Base-by-base conservation (phyloP, 1,284 basidiomycete species). In the Peniophora sp. region DNA sequence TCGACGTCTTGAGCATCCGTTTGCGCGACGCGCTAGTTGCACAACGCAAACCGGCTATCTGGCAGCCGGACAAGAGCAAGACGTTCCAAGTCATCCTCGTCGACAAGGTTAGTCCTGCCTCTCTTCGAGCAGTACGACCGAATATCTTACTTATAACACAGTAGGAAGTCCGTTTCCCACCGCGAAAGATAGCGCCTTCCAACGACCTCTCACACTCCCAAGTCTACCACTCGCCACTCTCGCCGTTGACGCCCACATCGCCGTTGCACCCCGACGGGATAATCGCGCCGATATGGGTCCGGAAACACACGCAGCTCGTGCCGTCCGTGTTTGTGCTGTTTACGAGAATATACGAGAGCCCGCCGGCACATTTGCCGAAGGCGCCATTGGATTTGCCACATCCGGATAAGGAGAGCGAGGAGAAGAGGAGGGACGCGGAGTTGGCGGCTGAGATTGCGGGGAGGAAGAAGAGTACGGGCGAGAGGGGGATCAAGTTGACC, bases 231-330 rank as follows among this genome's bases (percentile, higher is more conserved):
- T 97, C 94, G 0, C 93, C 93, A 0, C 74, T 98, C 8, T 97
- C 92, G 0, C 96, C 96, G 0, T 69, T 97, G 23, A 91, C 90
- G 0, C 85, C 88, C 0, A 78, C 85, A 1, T 95, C 92, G 0
- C 95, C 96, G 0, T 73, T 97, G 14, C 81, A 92, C 64, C 96
- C 96, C 0, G 96, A 99, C 64, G 96, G 96, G 0, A 71, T 99
- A 47, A 91, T 99, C 52, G 92, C 95, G 1, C 96, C 95, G 0
- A 92, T 98, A 59, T 99, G 96, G 96, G 83, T 97, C 15, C 78
- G 94, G 45, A 99, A 97, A 68, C 95, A 98, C 62, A 88, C 91
- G 0, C 84, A 92, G 8, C 80, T 96, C 32, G 72, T 98, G 0
- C 95, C 96, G 0, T 85, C 89, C 15, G 92, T 97, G 0, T 97